These are phyloP conservation scores for Leccinum boreale DNA, from an alignment of 768 basidiomycete genomes.

Conservation along the genomic window DNA sequence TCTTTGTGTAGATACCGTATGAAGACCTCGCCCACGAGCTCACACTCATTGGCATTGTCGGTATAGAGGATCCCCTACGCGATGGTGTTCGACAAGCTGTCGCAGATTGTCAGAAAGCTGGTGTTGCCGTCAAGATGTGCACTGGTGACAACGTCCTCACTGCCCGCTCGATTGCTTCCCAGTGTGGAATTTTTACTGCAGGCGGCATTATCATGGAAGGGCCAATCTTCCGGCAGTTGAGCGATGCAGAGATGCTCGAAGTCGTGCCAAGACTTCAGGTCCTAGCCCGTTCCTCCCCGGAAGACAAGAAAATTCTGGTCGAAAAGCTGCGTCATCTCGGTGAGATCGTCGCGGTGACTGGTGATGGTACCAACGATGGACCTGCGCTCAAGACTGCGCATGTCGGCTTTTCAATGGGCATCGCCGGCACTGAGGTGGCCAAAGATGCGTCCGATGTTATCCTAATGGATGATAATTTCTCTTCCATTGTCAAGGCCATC, in stretches of 20 bases:
- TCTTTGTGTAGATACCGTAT: slow-evolving; percentile 54
- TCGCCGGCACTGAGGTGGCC: slow-evolving; percentile 96
- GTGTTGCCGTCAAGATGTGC: slow-evolving; percentile 96
- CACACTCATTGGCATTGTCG: slow-evolving; percentile 85
- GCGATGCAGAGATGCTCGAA: slow-evolving; percentile 65
- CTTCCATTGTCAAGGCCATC: slow-evolving; percentile 94
- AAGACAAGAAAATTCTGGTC: slow-evolving; percentile 94
- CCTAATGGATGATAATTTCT: slow-evolving; percentile 96
- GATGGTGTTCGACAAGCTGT: slow-evolving; percentile 89
- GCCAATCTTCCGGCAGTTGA: slow-evolving; percentile 83
- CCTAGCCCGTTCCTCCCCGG: slow-evolving; percentile 93
- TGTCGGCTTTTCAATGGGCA: slow-evolving; percentile 97
- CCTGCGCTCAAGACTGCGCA: slow-evolving; percentile 94
- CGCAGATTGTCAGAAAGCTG: slow-evolving; percentile 79
- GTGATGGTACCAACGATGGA: slow-evolving; percentile 97
- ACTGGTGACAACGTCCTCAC: slow-evolving; percentile 97
- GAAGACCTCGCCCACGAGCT: slow-evolving; percentile 67
- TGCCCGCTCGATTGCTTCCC: slow-evolving; percentile 91
- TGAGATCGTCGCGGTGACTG: slow-evolving; percentile 93
- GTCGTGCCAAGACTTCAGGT: slow-evolving; percentile 93
- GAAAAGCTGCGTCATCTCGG: slow-evolving; percentile 82
- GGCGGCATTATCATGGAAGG: slow-evolving; percentile 99
- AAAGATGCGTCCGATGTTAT: slow-evolving; percentile 99
- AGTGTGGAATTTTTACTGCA: slow-evolving; percentile 92
- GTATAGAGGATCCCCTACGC: slow-evolving; percentile 95